A percentile compares a stretch with the other conserved stretches of the same genome.
Conservation (phyloP, 2,329 filamentous ascomycete species). For the Talaromyces sp. region DNA sequence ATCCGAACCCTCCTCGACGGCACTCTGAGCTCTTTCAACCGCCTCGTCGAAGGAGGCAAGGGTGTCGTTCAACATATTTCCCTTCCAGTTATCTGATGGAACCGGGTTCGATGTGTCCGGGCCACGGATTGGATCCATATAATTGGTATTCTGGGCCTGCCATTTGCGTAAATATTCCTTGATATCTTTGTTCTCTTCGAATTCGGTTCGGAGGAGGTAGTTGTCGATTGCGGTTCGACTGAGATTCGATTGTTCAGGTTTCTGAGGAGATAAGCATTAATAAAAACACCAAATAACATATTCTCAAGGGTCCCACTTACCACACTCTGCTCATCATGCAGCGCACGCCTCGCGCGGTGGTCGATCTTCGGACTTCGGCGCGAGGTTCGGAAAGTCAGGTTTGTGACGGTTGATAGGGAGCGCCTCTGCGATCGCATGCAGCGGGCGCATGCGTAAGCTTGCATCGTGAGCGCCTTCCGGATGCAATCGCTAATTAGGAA, state of each 20-base stretch:
- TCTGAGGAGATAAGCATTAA: neutral
- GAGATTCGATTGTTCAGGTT: neutral
- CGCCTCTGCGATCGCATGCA: slow-evolving; percentile 12
- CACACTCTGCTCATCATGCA: neutral
- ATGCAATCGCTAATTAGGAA: neutral
- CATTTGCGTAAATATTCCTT: slow-evolving; percentile 37
- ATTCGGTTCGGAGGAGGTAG: slow-evolving; percentile 25
- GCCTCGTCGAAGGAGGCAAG: slow-evolving; percentile 20
- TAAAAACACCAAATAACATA: neutral
- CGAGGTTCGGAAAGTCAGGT: neutral
- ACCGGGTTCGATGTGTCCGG: slow-evolving; percentile 14
- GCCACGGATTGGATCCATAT: slow-evolving; percentile 24
- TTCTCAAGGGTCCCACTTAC: neutral
- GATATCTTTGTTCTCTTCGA: slow-evolving; percentile 33
- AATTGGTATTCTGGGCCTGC: slow-evolving; percentile 26
- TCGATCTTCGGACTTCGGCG: neutral
- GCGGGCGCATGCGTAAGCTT: slow-evolving; percentile 10
- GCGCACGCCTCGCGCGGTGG: neutral
- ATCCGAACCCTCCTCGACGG: slow-evolving; percentile 21
- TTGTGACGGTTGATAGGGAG: slow-evolving; percentile 3
- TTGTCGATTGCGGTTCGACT: slow-evolving; percentile 18
- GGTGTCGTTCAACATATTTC: slow-evolving; percentile 30
- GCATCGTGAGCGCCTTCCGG: neutral
- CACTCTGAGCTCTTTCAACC: slow-evolving; percentile 19
- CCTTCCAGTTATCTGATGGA: slow-evolving; percentile 13